Base-by-base conservation (phyloP, 345 rosid genomes). In the Pistacia atlantica region DNA sequence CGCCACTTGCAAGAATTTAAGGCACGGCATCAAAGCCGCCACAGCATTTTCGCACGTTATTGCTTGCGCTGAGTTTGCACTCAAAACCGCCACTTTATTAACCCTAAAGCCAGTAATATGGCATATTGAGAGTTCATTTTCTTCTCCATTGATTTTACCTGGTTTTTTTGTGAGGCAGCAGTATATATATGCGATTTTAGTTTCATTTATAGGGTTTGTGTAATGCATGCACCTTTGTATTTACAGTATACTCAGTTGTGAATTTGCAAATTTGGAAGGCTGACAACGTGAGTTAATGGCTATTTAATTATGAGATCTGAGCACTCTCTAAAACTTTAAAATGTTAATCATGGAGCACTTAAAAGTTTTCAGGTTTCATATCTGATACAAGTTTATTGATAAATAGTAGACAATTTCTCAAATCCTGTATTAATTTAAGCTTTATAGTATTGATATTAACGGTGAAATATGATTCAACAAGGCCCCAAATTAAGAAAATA, bases 21-120 rank as follows among this genome's bases (percentile, higher is more conserved):
- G 3, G 52, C 73, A 72, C 6, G 72, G 81, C 59, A 17, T 54
- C 80, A 77, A 2, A 5, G 25, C 10, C 17, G 28, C 5, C 20
- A 35, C 4, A 28, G 64, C 75, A 1, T 77, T 46, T 6, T 4
- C 0, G 62, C 71, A 62, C 35, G 33, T 33, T 31, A 71, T 71
- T 11, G 63, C 74, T 33, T 71, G 25, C 73, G 33, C 73, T 16
- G 9, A 17, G 48, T 3, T n/a, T 55, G 62, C 46, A 35, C 65
- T 62, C 42, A 28, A 4, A 52, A 52, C 18, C 1, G 33, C 17
- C 45, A 70, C 9, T 0, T 35, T 16, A 31, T 46, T 54, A 70
- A 18, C 1, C 38, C 25, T 0, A 70, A 31, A 55, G 6, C 25
- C 74, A 20, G 17, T 13, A 17, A 56, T 17, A 2, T 18, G 25